Base-by-base conservation (phyloP, 2,329 filamentous ascomycete genomes). In the Coniochaeta hoffmannii region DNA sequence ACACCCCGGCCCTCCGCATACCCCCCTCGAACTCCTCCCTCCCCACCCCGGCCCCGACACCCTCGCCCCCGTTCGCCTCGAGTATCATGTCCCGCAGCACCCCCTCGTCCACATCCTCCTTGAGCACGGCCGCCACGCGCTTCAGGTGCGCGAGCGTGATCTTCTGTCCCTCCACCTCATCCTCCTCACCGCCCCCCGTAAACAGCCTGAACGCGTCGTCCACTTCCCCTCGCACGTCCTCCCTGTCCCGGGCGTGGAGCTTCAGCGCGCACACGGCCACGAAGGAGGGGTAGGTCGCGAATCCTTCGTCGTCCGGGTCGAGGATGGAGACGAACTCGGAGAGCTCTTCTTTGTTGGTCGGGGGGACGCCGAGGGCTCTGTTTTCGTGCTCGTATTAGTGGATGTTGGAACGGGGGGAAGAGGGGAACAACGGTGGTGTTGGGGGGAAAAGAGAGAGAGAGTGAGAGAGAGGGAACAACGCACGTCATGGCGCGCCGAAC, bases 81-180 rank as follows among this genome's bases (percentile, higher is more conserved):
- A 91, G 75, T 56, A 99, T 87, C 94, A 99, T 99, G 74, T 97
- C 91, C 73, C 83, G 84, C 66, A 99, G 74, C 66, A 96, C 72
- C 51, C 90, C 86, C 64, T 97, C 94, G 57, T 83, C 82, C 24
- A 96, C 86, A 59, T 86, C 86, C 59, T 86, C 90, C 72, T 96
- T 89, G 64, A 99, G 73, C 63, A 90, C 82, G 62, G 82, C 84
- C 41, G 92, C 91, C 54, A 97, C 86, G 64, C 87, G 79, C 66
- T 83, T 82, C 67, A 99, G 73, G 71, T 96, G 88, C 15, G 80
- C 80, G 28, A 97, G 65, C 1, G 88, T 94, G 61, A 99, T 96
- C n/a, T 82, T 82, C 8, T n/a, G n/a, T n/a, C 53, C 41, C n/a
- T 28, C 36, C 19, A 53, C 58, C 64, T 65, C 8, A 57, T 52